Conservation (phyloP, 768 basidiomycete species). For the Boletales sp. region DNA sequence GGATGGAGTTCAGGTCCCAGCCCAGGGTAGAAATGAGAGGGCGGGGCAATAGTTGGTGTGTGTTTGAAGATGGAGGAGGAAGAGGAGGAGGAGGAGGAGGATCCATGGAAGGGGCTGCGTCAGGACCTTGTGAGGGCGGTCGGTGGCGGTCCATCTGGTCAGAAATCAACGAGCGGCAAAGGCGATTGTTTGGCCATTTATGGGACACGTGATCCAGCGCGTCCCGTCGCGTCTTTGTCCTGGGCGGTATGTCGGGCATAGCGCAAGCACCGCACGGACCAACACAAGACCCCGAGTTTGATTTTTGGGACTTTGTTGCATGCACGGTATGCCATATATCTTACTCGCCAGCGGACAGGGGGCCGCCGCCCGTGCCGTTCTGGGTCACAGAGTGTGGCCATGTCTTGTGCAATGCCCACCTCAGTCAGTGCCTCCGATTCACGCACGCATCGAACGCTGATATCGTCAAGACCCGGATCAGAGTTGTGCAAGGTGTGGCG, state of each 20-base stretch:
- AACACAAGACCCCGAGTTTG: constrained; percentile 34
- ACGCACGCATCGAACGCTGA: not conserved
- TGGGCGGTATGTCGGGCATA: constrained; percentile 9
- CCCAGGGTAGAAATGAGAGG: constrained; percentile 37
- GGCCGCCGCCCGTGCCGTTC: constrained; percentile 62
- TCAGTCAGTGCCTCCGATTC: constrained; percentile 48
- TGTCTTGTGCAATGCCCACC: constrained; percentile 80
- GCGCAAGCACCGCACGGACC: not conserved
- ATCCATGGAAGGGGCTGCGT: not conserved
- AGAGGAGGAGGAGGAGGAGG: too few relatives aligned
- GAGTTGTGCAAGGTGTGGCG: constrained; percentile 68
- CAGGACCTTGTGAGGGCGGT: constrained; percentile 8
- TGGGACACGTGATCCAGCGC: constrained; percentile 11
- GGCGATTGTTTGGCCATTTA: not conserved
- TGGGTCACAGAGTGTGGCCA: constrained; percentile 91
- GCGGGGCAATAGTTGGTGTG: not conserved
- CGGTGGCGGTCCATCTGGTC: too few relatives aligned
- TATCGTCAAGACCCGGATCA: constrained; percentile 59
- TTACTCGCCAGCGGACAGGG: constrained; percentile 49
- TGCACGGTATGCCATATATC: constrained; percentile 70
- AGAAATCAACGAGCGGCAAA: too few relatives aligned
- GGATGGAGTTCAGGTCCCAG: constrained; percentile 49
- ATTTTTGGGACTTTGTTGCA: constrained; percentile 79
- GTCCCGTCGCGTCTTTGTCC: constrained; percentile 13
- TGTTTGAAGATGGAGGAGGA: not conserved